phyloP scores from a whole-genome alignment of 2,329 filamentous ascomycete species.

The Talaromyces amestolkiae region DNA sequence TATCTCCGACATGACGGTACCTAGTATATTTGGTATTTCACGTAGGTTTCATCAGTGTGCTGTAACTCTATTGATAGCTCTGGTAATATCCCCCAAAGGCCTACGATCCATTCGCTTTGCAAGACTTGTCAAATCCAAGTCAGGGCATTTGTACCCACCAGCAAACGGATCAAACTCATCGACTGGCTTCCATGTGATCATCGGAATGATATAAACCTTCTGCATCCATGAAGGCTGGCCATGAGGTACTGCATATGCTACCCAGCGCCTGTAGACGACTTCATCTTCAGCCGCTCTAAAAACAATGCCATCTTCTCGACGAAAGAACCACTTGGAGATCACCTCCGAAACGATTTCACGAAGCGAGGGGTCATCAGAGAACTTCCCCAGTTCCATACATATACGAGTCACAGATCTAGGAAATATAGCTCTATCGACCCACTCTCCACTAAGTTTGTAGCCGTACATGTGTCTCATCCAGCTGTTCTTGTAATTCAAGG shows the following conservation, averaged over 20 bases:
- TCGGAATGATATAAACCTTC: not conserved
- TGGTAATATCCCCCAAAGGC: not conserved
- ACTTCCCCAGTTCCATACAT: conserved; percentile 49
- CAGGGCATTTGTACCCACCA: not conserved
- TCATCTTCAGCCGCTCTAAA: conserved; percentile 32
- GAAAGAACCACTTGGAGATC: conserved; percentile 37
- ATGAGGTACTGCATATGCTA: not conserved
- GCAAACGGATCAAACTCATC: not conserved
- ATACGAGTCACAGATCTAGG: conserved; percentile 40
- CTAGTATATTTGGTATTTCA: no score
- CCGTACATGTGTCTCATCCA: not conserved
- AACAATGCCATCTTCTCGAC: conserved; percentile 31
- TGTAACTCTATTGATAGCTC: not conserved
- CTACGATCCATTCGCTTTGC: not conserved
- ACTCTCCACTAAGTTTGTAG: conserved; percentile 24
- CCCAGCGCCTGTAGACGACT: conserved; percentile 40
- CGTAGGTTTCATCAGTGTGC: no score
- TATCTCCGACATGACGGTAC: no score
- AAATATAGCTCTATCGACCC: conserved; percentile 35
- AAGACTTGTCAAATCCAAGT: not conserved
- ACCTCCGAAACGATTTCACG: conserved; percentile 43
- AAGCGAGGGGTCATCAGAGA: conserved; percentile 46
- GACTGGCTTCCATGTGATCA: conserved; percentile 47
- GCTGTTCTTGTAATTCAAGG: not conserved
- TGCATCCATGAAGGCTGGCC: not conserved